Conservation (phyloP, 1,284 basidiomycete genomes). For the Trichosporon inkin region DNA sequence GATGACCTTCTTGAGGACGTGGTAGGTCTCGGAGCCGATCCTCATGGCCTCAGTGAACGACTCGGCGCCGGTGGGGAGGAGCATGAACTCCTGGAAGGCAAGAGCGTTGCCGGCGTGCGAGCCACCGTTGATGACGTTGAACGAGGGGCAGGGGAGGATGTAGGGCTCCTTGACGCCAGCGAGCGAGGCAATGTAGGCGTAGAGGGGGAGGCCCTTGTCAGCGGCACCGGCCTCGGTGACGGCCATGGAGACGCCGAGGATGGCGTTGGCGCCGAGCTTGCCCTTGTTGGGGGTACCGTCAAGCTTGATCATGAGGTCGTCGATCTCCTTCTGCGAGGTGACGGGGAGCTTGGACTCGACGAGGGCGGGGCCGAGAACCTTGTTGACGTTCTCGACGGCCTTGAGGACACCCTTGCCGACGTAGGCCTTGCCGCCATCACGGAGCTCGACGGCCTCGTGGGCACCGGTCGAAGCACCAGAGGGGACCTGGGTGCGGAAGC, state of each 20-base stretch:
- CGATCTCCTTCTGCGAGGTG: constrained; percentile 91
- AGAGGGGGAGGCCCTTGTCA: constrained; percentile 89
- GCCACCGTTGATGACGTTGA: constrained; percentile 99
- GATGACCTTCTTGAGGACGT: constrained; percentile 99
- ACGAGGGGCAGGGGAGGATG: constrained; percentile 82
- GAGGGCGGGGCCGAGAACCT: constrained; percentile 81
- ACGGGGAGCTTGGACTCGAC: constrained; percentile 82
- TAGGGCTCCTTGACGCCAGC: constrained; percentile 91
- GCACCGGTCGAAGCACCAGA: constrained; percentile 98
- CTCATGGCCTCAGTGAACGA: constrained; percentile 97
- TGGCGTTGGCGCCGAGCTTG: constrained; percentile 98
- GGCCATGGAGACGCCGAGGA: constrained; percentile 97
- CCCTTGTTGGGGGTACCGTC: constrained; percentile 99
- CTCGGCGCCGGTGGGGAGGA: constrained; percentile 87
- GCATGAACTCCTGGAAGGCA: constrained; percentile 99
- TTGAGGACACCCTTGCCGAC: constrained; percentile 96
- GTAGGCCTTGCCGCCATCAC: constrained; percentile 93
- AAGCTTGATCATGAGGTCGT: constrained; percentile 97
- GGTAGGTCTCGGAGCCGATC: constrained; percentile 97
- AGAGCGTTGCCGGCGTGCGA: constrained; percentile 99
- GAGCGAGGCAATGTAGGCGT: constrained; percentile 93
- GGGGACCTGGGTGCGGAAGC: constrained; percentile 91
- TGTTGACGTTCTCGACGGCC: constrained; percentile 94
- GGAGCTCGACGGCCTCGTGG: constrained; percentile 98
- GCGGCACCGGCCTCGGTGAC: constrained; percentile 89